phyloP scores from a whole-genome alignment of 192 early-diverging fungal genomes.

The Dispira parvispora region DNA sequence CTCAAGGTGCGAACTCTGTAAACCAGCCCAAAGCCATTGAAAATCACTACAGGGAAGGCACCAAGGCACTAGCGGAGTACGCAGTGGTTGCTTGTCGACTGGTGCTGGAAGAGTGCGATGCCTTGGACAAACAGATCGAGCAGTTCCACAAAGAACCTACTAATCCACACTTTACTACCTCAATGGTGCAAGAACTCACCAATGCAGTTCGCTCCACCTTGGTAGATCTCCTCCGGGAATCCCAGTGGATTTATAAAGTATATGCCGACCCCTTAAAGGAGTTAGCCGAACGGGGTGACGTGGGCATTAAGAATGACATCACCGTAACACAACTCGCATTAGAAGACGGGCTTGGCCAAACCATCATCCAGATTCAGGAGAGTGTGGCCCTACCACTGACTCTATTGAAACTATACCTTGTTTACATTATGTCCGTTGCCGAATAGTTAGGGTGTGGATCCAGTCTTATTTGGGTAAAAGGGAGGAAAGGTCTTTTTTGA shows the following conservation, averaged over 20 bases:
- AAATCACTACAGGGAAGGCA: not conserved
- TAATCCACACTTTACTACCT: not conserved
- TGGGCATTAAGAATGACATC: not conserved
- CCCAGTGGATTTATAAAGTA: constrained; percentile 5
- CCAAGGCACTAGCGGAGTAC: constrained; percentile 7
- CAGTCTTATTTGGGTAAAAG: too few relatives aligned
- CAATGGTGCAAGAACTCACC: not conserved
- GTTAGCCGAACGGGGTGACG: not conserved
- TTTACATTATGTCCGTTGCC: constrained; percentile 9
- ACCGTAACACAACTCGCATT: not conserved
- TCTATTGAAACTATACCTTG: not conserved
- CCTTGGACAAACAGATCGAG: not conserved
- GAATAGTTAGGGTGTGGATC: not conserved
- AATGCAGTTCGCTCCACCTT: not conserved
- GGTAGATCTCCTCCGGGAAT: not conserved
- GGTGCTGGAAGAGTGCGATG: not conserved
- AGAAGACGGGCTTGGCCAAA: not conserved
- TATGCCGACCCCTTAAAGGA: not conserved
- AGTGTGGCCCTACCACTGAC: not conserved
- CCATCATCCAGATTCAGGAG: not conserved
- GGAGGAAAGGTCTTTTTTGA: too few relatives aligned
- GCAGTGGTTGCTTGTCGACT: constrained; percentile 1
- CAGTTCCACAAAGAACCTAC: constrained; percentile 5
- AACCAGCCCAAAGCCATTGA: not conserved
- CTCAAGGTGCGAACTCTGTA: too few relatives aligned